A percentile compares a stretch with the other conserved stretches of the same genome.
These are phyloP conservation scores for Saitozyma sp. DNA, from an alignment of 768 basidiomycete species.

Conservation along the genomic window DNA sequence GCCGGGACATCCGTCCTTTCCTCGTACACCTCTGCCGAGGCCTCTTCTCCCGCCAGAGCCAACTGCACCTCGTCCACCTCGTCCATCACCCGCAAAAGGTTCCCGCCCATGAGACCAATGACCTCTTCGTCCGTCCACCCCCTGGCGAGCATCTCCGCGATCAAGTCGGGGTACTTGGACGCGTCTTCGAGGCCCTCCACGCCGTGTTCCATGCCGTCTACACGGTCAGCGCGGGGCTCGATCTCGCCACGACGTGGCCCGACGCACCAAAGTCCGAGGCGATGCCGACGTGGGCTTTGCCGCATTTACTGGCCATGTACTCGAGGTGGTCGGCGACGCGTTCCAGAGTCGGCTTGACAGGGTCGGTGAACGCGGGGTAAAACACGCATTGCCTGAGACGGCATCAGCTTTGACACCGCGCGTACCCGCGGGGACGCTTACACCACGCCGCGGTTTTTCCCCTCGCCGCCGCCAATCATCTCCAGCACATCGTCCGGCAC, in stretches of 20 bases:
- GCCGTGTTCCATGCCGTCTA: conserved; percentile 63
- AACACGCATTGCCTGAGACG: no score
- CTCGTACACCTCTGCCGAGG: conserved; percentile 70
- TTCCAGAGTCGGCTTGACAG: no score
- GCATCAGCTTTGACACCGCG: no score
- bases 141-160: conserved; percentile 79
- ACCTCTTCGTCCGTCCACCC: conserved; percentile 84
- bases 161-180: conserved; percentile 80
- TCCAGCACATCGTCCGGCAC: conserved; percentile 73
- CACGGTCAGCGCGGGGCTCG: no score
- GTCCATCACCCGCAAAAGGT: conserved; percentile 76
- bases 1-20: conserved; percentile 67
- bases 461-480: conserved; percentile 64
- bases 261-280: conserved; percentile 69
- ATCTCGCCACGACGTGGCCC: no score
- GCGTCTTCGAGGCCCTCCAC: conserved; percentile 85
- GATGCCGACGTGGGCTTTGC: conserved; percentile 76
- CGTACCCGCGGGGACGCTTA: no score
- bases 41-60: conserved; percentile 60
- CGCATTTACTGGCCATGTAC: conserved; percentile 71
- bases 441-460: conserved; percentile 78
- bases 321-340: conserved; percentile 74
- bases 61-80: conserved; percentile 73
- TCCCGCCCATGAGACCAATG: conserved; percentile 78
- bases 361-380: no score